Evolutionary conservation across 2,329 filamentous ascomycete species (phyloP), one percentile per base, ranked within the genome.

Genomic region (Calonectria henricotiae): DNA sequence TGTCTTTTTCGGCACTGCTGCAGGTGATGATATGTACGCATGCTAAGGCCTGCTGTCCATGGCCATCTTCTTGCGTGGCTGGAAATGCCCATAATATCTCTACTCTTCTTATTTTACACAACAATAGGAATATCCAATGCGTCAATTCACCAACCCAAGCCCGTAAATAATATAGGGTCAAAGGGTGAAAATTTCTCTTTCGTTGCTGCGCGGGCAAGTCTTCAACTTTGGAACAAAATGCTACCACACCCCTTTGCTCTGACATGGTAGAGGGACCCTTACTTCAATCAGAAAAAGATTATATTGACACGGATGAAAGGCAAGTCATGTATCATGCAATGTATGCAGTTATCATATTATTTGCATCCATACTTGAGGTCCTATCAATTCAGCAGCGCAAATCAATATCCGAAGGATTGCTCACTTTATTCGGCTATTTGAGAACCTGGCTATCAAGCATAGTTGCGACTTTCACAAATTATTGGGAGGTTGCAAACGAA

Each of bases 381-480:
- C 51, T 11, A 32, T 39, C 20, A 39, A 12, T 3, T 23, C 35
- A 39, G 12, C 20, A 58, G 35, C 51, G 5, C 51, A 58, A 58
- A 32, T 6, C 4, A 58, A 37, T 12, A 39, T 39, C 23, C 51
- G 13, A 15, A n/a, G 32, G 9, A 58, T 58, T 17, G 51, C 51
- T 4, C 32, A 58, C 6, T 58, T 58, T 23, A 17, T 35, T 17
- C 32, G 51, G 2, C 23, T 20, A 6, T n/a, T 58, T 11, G 51
- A 58, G 17, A 20, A 58, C 6, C 23, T 58, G 5, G 39, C 37
- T 2, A 8, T 58, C n/a, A 23, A 23, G 8, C 37, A 39, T 8
- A 20, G 23, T 12, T 58, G 51, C 32, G 51, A 58, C 6, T 32
- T 58, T 39, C 51, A 58, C 20, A 39, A 58, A 15, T 39, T 58